Base-by-base conservation (phyloP, 2,329 filamentous ascomycete genomes). In the Verticillium nubilum region DNA sequence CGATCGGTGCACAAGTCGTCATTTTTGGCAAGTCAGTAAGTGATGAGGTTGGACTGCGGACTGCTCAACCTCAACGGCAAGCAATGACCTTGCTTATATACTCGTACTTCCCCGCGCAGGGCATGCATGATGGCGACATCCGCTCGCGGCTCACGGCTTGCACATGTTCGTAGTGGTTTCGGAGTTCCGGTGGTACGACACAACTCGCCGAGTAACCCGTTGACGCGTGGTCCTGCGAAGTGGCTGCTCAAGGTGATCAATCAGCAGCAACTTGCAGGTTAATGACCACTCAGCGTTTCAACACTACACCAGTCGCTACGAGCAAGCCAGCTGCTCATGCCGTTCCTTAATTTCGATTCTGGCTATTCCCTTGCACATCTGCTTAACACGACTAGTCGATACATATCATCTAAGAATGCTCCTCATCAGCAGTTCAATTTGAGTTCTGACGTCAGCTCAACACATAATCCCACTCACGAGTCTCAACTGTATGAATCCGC, bases 1-100 rank as follows among this genome's bases (percentile, higher is more conserved):
- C 52, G n/a, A 63, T 25, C 25, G 19, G 42, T 47, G 42, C 42
- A 9, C 25, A 23, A 19, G 33, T n/a, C 25, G 58, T 23, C 58
- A 60, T 60, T 25, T 69, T 66, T 37, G 73, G 29, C 3, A 66
- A 61, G 56, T 66, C 63, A n/a, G 65, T 60, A 64, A 68, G 42
- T 65, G 26, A 23, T 13, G 19, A 19, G 2, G 27, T 5, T 5
- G 6, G 25, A 23, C 27, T 5, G 5, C 17, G 5, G 6, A 1
- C 2, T 10, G 17, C 17, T 10, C n/a, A 12, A 4, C 1, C 7
- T 13, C 26, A 12, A 19, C 3, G 23, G 15, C 10, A 10, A 6
- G 10, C n/a, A 4, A 7, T 23, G 1, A 6, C 27, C 29, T 10
- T n/a, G 5, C 27, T 19, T 23, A 9, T 28, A 29, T 19, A 17